Percentiles rank a stretch among this genome's conserved stretches.
phyloP scores from a whole-genome alignment of 805 yeast genomes.

The Candida pseudoglaebosa region DNA sequence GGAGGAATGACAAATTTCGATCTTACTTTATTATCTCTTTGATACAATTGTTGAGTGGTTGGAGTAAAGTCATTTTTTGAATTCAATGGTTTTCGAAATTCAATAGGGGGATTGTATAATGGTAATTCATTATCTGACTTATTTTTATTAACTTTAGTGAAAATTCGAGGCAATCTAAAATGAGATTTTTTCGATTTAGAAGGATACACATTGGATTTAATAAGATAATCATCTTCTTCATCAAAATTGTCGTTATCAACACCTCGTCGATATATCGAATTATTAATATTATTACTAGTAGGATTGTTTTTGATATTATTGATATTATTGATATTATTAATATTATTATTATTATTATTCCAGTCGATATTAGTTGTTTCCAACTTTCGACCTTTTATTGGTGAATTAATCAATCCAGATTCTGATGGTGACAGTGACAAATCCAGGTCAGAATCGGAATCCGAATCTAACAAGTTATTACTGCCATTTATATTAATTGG shows the following conservation, averaged over 20 bases:
- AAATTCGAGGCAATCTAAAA: constrained; percentile 4
- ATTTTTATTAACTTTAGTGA: constrained; percentile 4
- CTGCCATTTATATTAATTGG: constrained; percentile 6
- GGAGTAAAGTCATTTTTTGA: constrained; percentile 6
- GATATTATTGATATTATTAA: not conserved
- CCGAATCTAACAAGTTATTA: constrained; percentile 25
- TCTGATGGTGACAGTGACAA: constrained; percentile 21
- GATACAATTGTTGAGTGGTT: constrained; percentile 7
- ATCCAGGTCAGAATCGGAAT: constrained; percentile 34
- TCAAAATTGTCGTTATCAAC: too few species aligned
- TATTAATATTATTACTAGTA: too few species aligned
- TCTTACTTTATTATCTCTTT: constrained; percentile 7
- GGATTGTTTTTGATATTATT: too few species aligned
- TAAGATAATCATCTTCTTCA: not conserved
- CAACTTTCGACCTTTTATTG: constrained; percentile 12
- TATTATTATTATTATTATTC: not conserved
- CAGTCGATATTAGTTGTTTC: not conserved
- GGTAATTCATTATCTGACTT: constrained; percentile 11
- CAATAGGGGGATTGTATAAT: constrained; percentile 12
- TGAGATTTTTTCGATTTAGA: constrained; percentile 5
- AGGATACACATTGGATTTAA: not conserved
- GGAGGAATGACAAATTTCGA: constrained; percentile 33
- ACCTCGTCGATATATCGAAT: too few species aligned
- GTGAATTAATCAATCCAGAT: too few species aligned
- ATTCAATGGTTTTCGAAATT: constrained; percentile 11